Evolutionary conservation across 169 alveolate species (phyloP).

Genomic region (Theileria luwenshuni): DNA sequence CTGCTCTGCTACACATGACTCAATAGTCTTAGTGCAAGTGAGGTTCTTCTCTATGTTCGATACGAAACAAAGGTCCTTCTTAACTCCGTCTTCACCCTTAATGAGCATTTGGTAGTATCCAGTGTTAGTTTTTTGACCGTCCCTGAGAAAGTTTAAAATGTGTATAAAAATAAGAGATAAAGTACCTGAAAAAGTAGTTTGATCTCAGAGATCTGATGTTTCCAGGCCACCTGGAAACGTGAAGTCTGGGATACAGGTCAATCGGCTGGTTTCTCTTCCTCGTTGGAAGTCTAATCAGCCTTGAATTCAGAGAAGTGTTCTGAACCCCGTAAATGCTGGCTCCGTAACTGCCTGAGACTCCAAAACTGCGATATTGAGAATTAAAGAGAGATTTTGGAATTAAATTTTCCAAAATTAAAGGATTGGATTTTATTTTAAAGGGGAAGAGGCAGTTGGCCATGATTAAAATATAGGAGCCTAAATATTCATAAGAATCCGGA

Average conservation of each 20-base stretch:
- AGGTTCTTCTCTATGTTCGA: slow-evolving; percentile 67
- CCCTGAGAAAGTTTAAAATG: slow-evolving; percentile 21
- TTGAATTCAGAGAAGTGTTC: slow-evolving; percentile 37
- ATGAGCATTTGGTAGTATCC: slow-evolving; percentile 69
- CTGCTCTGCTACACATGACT: slow-evolving; percentile 69
- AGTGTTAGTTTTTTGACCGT: slow-evolving; percentile 57
- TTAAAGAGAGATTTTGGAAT: background rate
- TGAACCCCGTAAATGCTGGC: slow-evolving; percentile 66
- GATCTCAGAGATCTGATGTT: slow-evolving; percentile 71
- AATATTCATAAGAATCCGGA: background rate
- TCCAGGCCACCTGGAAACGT: slow-evolving; percentile 77
- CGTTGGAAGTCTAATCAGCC: slow-evolving; percentile 48
- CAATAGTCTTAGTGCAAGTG: slow-evolving; percentile 67
- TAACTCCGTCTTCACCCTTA: slow-evolving; percentile 22
- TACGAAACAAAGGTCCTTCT: slow-evolving; percentile 71
- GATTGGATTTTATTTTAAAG: background rate
- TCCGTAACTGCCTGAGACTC: slow-evolving; percentile 70
- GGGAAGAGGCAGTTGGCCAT: background rate
- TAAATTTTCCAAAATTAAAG: background rate
- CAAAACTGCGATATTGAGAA: slow-evolving; percentile 37
- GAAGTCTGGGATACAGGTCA: slow-evolving; percentile 65
- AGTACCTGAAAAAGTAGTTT: slow-evolving; percentile 67
- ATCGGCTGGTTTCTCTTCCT: slow-evolving; percentile 43
- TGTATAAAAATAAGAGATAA: background rate
- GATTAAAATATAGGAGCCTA: background rate